These are phyloP conservation scores for Arabidopsis arenosa DNA, from an alignment of 345 rosid species.

Conservation along the genomic window DNA sequence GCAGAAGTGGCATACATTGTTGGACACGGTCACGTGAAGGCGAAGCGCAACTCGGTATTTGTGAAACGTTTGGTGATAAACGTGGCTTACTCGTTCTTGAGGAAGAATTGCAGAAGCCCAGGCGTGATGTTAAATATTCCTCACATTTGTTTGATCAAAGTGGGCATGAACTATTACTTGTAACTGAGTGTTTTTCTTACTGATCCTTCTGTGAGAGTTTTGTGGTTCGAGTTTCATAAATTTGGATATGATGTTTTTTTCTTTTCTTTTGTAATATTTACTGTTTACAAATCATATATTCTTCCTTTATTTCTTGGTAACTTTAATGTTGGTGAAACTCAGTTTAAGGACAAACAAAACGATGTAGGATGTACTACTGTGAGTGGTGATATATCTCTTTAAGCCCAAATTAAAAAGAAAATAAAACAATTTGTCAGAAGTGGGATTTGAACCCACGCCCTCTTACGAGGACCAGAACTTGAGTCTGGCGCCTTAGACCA, in stretches of 20 bases:
- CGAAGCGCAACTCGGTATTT: constrained; percentile 72
- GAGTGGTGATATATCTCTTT: too few species aligned
- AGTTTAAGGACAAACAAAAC: background rate
- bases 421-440: constrained; percentile 28
- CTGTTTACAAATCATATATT: background rate
- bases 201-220: constrained; percentile 12
- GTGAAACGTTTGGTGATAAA: constrained; percentile 73
- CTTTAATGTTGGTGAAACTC: background rate
- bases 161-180: constrained; percentile 87
- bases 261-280: background rate
- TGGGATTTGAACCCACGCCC: constrained; percentile 61
- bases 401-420: background rate
- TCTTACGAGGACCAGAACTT: constrained; percentile 68
- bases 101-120: constrained; percentile 84
- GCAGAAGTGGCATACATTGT: constrained; percentile 79
- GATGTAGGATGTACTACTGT: too few species aligned
- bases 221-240: constrained; percentile 2
- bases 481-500: constrained; percentile 85
- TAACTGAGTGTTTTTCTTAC: constrained; percentile 31
- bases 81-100: constrained; percentile 78
- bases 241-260: background rate
- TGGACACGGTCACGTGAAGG: constrained; percentile 74
- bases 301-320: background rate
- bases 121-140: constrained; percentile 82
- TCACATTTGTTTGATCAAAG: constrained; percentile 82